Evolutionary conservation across 768 basidiomycete species (phyloP).

Genomic region (Megacollybia marginata): DNA sequence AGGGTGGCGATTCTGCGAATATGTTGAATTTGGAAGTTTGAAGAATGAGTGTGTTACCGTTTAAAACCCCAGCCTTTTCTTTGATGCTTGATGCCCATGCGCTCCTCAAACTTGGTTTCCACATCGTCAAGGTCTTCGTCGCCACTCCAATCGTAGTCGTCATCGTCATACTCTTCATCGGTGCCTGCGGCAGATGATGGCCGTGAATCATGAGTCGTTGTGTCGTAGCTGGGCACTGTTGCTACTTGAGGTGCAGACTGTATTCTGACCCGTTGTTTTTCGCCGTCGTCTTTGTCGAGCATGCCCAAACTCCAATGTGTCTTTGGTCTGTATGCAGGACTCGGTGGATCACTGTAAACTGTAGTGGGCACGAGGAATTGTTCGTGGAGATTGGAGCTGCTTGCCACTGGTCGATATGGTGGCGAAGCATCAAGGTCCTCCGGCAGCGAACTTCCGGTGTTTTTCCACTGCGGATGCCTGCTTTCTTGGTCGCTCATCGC

Average conservation of each 20-base stretch:
- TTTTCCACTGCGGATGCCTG: too few relatives aligned
- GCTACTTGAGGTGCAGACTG: conserved; percentile 13
- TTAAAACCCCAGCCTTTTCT: conserved; percentile 43
- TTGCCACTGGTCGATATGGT: neutral
- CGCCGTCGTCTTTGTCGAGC: conserved; percentile 48
- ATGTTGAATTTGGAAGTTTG: neutral
- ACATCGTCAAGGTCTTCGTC: conserved; percentile 72
- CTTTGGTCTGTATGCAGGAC: conserved; percentile 19
- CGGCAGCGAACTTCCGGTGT: too few relatives aligned
- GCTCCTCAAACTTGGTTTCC: conserved; percentile 56
- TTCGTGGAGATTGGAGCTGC: neutral
- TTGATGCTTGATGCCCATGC: conserved; percentile 45
- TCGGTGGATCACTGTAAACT: conserved; percentile 16
- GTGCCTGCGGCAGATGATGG: conserved; percentile 40
- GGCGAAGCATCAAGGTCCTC: neutral
- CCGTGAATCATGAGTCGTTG: conserved; percentile 23
- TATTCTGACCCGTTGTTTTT: conserved; percentile 15
- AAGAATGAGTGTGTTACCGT: conserved; percentile 29
- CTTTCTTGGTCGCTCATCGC: too few relatives aligned
- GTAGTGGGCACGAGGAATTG: too few relatives aligned
- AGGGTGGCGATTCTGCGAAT: conserved; percentile 43
- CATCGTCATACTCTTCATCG: conserved; percentile 51
- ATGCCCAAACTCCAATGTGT: conserved; percentile 15
- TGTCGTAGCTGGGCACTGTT: conserved; percentile 22
- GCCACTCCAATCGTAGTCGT: conserved; percentile 70